Conservation (phyloP, 305 asterid species). For the Fraxinus dipetala region DNA sequence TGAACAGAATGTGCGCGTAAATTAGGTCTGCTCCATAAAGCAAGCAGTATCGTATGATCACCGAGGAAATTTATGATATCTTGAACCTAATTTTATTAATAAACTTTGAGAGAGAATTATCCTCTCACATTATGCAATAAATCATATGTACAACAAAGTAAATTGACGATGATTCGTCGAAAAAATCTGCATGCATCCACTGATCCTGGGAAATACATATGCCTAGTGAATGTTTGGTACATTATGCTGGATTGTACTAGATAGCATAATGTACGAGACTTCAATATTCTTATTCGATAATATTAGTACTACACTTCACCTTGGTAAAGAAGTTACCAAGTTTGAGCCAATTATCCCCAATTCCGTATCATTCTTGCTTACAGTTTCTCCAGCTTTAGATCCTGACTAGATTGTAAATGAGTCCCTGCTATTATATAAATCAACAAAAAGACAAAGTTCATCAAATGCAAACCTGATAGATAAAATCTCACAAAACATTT, state of each 20-base stretch:
- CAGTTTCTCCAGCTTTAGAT: not conserved
- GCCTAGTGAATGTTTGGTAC: not conserved
- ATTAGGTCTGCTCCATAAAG: not conserved
- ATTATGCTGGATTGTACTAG: not conserved
- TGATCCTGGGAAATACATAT: not conserved
- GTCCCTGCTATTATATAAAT: not conserved
- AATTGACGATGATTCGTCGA: not conserved
- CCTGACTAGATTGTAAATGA: not conserved
- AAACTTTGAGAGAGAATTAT: not conserved
- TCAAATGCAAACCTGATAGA: not conserved
- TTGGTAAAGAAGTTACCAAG: not conserved
- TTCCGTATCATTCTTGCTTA: not conserved
- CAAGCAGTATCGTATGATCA: not conserved
- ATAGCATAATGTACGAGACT: not conserved
- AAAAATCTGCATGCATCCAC: not conserved
- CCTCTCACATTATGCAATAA: not conserved
- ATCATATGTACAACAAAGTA: not conserved
- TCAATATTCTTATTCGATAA: not conserved
- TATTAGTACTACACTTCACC: not conserved
- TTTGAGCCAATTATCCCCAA: not conserved
- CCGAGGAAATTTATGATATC: not conserved
- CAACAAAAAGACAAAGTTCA: not conserved
- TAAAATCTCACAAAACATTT: not conserved
- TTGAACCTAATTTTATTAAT: not conserved
- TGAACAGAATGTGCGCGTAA: not conserved